phyloP scores from a whole-genome alignment of 805 yeast species.

The Clavispora santaluciae region DNA sequence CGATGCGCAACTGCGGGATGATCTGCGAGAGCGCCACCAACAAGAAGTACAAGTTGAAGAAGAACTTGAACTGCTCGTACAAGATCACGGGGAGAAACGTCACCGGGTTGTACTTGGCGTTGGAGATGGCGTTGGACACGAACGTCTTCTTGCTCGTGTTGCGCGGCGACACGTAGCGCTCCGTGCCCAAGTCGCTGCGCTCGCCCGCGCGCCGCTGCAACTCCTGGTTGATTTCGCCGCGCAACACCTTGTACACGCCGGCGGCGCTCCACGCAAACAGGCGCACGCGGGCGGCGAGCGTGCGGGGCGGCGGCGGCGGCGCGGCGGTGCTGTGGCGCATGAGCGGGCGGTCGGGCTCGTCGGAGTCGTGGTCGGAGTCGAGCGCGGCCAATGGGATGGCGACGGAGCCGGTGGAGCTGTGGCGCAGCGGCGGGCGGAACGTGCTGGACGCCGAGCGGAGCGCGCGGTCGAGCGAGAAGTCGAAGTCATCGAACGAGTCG shows the following conservation, averaged over 20 bases:
- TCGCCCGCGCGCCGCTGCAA: background rate
- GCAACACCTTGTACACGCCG: constrained; percentile 2
- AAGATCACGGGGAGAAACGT: constrained; percentile 85
- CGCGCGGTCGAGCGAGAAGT: constrained; percentile 62
- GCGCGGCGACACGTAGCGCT: constrained; percentile 39
- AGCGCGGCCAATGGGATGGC: constrained; percentile 29
- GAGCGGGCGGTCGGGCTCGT: constrained; percentile 23
- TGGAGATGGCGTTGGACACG: constrained; percentile 78
- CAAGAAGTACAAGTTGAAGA: constrained; percentile 87
- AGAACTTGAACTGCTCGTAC: constrained; percentile 95
- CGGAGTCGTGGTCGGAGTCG: constrained; percentile 1
- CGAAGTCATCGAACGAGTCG: constrained; percentile 59
- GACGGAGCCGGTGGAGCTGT: constrained; percentile 17
- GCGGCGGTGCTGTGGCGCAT: constrained; percentile 12
- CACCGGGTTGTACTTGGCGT: constrained; percentile 87
- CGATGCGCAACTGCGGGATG: constrained; percentile 84
- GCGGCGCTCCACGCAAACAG: background rate
- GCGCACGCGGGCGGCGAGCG: background rate
- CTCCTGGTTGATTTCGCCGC: constrained; percentile 6
- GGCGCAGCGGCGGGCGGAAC: constrained; percentile 22
- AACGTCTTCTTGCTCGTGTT: constrained; percentile 21
- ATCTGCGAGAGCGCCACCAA: constrained; percentile 92
- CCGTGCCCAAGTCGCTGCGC: constrained; percentile 11
- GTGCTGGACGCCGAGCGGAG: constrained; percentile 41
- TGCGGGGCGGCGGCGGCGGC: background rate